phyloP scores from a whole-genome alignment of 768 basidiomycete species.

The Amanita rubescens region DNA sequence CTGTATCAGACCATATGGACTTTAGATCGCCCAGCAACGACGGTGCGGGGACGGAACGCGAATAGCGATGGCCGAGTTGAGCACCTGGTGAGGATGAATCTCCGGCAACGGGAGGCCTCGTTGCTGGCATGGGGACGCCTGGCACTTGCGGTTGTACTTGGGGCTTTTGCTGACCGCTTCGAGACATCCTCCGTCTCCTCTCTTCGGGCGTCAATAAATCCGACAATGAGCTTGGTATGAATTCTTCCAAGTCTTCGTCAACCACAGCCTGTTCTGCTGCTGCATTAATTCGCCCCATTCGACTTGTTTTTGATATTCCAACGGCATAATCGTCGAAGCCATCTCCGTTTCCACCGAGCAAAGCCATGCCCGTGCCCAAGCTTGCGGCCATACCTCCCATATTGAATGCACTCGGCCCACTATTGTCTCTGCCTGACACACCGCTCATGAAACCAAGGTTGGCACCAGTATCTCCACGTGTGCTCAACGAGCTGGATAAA shows the following conservation, averaged over 20 bases:
- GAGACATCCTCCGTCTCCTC: slow-evolving; percentile 71
- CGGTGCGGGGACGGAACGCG: slow-evolving; percentile 74
- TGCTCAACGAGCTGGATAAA: slow-evolving; percentile 23
- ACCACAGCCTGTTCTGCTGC: slow-evolving; percentile 43
- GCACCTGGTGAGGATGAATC: slow-evolving; percentile 8
- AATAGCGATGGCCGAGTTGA: slow-evolving; percentile 53
- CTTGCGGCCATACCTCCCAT: slow-evolving; percentile 52
- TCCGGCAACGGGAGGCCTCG: slow-evolving; percentile 2
- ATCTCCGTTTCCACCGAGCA: slow-evolving; percentile 30
- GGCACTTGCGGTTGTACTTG: neutral
- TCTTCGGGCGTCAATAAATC: slow-evolving; percentile 90
- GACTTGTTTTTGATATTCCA: slow-evolving; percentile 12
- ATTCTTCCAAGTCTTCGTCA: slow-evolving; percentile 81
- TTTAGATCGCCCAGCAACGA: slow-evolving; percentile 68
- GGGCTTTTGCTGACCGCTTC: slow-evolving; percentile 37
- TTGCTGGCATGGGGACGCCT: slow-evolving; percentile 5
- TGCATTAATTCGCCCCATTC: slow-evolving; percentile 9
- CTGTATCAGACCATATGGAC: slow-evolving; percentile 72
- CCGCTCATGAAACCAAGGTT: slow-evolving; percentile 1
- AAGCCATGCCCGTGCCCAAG: slow-evolving; percentile 46
- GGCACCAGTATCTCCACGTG: neutral
- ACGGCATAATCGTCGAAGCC: slow-evolving; percentile 29
- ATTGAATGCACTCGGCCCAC: slow-evolving; percentile 22
- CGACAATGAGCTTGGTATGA: slow-evolving; percentile 81
- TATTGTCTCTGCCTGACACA: neutral